Base-by-base conservation (phyloP, 192 early-diverging fungal genomes). In the Phlyctochytrium planicorne region DNA sequence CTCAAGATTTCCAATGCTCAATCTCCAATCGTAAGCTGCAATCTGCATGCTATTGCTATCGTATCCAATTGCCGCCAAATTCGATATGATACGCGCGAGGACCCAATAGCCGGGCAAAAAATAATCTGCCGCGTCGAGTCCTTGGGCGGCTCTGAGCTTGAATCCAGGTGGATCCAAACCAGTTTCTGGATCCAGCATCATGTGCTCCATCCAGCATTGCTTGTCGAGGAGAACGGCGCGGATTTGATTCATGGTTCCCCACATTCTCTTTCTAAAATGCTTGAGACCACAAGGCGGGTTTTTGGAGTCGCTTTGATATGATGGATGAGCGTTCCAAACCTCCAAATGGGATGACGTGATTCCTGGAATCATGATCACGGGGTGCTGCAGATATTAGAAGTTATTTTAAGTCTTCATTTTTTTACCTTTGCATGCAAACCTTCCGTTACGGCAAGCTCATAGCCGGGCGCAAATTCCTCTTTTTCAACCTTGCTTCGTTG, bases 21-120 rank as follows among this genome's bases (percentile, higher is more conserved):
- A 72, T 34, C 94, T 83, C 93, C 94, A 96, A 81, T 96, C 93
- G 70, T 96, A 96, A 0, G 90, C 75, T 0, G 92, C 92, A 47
- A 96, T 74, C 30, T 89, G 76, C 93, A 95, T 93, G 65, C 90
- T 92, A 68, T 88, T 91, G 78, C 76, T 87, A 73, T 96, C 94
- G 76, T 93, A 93, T 30, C 94, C 94, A 10, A 87, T 80, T 0
- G 87, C 89, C 0, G 91, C 92, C 50, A 96, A 66, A 71, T 94
- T 96, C 62, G 90, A 82, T 62, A 93, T 91, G 2, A 80, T 32
- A 40, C 56, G 68, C 3, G 78, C 93, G 91, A 90, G 93, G 24
- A 96, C 90, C 94, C 93, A 96, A 70, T 91, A 90, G 75, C 91
- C 91, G 23, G 90, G 88, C 29, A 94, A 87, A 60, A 95, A 87